Evolutionary conservation across 176 grass and related monocot genomes (phyloP).

Genomic region (Carex parvula): DNA sequence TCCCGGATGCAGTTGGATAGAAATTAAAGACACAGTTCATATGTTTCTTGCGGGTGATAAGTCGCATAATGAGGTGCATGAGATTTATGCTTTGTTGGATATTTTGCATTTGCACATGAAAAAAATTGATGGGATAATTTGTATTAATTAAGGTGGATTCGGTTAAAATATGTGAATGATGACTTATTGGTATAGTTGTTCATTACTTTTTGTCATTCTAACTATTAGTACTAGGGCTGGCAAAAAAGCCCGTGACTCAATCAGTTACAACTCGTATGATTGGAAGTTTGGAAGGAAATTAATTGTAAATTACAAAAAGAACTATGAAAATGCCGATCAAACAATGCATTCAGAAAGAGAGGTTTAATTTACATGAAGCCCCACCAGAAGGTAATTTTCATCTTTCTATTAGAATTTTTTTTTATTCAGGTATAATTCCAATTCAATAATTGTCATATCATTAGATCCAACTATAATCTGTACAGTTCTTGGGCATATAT

Average conservation of each 20-base stretch:
- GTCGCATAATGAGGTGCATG: slow-evolving; percentile 1
- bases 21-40: slow-evolving; percentile 26
- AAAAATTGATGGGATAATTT: slow-evolving; percentile 1
- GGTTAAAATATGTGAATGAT: neutral
- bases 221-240: neutral
- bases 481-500: neutral
- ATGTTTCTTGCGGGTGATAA: slow-evolving; percentile 30
- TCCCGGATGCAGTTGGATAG: slow-evolving; percentile 36
- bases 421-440: neutral
- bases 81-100: slow-evolving; percentile 26
- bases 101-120: slow-evolving; percentile 22
- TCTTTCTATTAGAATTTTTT: neutral
- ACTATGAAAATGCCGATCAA: too few species aligned
- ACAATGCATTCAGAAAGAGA: too few species aligned
- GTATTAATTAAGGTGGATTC: neutral
- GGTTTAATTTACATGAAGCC: neutral
- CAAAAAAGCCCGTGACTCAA: too few species aligned
- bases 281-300: too few species aligned
- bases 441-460: neutral
- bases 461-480: neutral
- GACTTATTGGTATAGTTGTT: neutral
- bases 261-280: too few species aligned
- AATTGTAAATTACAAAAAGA: too few species aligned
- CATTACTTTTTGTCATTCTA: neutral
- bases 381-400: neutral